These are phyloP conservation scores for Mycena citricolor DNA, from an alignment of 1,284 basidiomycete species.

Conservation along the genomic window DNA sequence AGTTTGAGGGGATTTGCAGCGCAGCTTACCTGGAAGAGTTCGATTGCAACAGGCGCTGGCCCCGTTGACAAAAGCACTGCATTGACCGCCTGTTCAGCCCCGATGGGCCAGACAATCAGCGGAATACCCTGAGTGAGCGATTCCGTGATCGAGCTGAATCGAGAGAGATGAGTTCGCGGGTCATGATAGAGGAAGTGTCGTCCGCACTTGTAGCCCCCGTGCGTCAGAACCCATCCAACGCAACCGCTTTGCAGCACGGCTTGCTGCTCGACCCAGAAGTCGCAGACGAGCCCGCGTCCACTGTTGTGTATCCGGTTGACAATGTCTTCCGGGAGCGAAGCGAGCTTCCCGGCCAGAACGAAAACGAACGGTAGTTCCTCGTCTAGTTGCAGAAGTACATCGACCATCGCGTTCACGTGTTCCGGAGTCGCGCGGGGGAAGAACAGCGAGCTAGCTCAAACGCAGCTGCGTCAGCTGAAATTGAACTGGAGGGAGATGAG, in stretches of 20 bases:
- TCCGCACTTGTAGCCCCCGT: constrained; percentile 1
- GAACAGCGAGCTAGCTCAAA: constrained; percentile 10
- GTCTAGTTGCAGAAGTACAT: constrained; percentile 1
- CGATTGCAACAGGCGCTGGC: constrained; percentile 13
- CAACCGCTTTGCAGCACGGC: constrained; percentile 6
- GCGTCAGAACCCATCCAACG: constrained; percentile 10
- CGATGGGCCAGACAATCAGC: constrained; percentile 13
- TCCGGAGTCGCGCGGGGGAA: constrained; percentile 7
- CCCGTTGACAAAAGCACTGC: constrained; percentile 4
- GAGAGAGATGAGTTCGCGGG: neutral
- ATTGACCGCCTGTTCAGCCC: constrained; percentile 11
- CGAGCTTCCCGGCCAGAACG: neutral
- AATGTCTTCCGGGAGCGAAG: neutral
- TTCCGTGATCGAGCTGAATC: constrained; percentile 11
- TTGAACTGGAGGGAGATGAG: no score
- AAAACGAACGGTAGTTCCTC: constrained; percentile 13
- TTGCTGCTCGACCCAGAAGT: constrained; percentile 6
- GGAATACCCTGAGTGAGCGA: constrained; percentile 8
- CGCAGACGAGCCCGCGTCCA: constrained; percentile 1
- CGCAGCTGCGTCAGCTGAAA: no score
- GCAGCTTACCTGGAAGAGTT: constrained; percentile 12
- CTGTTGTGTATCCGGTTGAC: constrained; percentile 1
- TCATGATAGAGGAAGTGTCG: neutral
- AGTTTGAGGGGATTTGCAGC: no score
- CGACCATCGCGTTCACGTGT: constrained; percentile 8